phyloP scores from a whole-genome alignment of 2,329 filamentous ascomycete genomes.

The Podosphaera aphanis region DNA sequence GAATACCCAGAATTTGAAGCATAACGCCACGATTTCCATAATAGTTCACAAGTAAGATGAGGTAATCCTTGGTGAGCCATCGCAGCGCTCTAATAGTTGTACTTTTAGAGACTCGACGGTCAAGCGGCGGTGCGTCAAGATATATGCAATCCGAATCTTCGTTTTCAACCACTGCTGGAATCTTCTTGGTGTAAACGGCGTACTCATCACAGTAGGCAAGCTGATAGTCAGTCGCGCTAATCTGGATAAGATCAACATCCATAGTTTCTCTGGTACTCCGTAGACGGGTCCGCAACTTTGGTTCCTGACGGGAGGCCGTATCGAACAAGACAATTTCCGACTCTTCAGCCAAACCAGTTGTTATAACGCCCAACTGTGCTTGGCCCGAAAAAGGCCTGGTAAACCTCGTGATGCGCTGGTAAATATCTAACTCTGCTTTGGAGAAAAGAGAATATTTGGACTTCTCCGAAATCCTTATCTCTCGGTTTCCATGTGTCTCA shows the following conservation, averaged over 20 bases:
- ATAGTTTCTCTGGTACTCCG: slow-evolving; percentile 33
- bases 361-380: slow-evolving; percentile 49
- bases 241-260: slow-evolving; percentile 47
- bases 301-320: slow-evolving; percentile 27
- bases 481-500: slow-evolving; percentile 14
- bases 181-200: slow-evolving; percentile 36
- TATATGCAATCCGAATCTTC: slow-evolving; percentile 29
- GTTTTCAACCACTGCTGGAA: slow-evolving; percentile 18
- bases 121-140: slow-evolving; percentile 25
- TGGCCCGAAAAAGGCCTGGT: slow-evolving; percentile 25
- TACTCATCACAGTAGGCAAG: slow-evolving; percentile 60
- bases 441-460: slow-evolving; percentile 30
- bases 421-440: slow-evolving; percentile 25
- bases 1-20: slow-evolving; percentile 28
- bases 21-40: slow-evolving; percentile 33
- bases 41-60: slow-evolving; percentile 33
- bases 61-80: slow-evolving; percentile 32
- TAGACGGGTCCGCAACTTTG: slow-evolving; percentile 25
- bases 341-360: slow-evolving; percentile 52
- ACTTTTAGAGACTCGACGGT: slow-evolving; percentile 20
- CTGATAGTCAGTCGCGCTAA: slow-evolving; percentile 36
- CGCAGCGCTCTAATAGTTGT: slow-evolving; percentile 34
- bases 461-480: slow-evolving; percentile 24
- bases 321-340: slow-evolving; percentile 66
- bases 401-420: slow-evolving; percentile 35